Evolutionary conservation across 306 rosid species (phyloP), one percentile per base, ranked within the genome.

Genomic region (Cyclanthera cordifolia): DNA sequence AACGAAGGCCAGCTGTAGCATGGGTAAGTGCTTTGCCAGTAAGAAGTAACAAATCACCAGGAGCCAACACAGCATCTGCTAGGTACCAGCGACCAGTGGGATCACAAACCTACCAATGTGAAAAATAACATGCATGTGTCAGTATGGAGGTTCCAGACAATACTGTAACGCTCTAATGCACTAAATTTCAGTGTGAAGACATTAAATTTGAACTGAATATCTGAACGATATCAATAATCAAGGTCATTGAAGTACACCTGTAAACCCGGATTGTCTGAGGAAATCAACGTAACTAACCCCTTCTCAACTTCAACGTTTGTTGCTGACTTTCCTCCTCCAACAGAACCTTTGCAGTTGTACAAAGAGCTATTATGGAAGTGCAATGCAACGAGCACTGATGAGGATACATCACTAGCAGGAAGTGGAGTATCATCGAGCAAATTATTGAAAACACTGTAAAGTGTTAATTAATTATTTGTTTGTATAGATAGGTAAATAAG

Each of bases 11-110:
- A 65, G 95, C 95, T 74, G 95, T 93, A 45, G 88, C 87, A 75
- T 93, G 91, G 82, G 91, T 90, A 66, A 93, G 96, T 34, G 95
- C 95, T 82, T 82, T 90, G 72, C 99, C 96, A 54, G 95, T 93
- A 70, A 93, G 85, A 68, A 93, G 82, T 76, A 93, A 82, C 73
- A 93, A 91, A 82, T 93, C 99, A 72, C 95, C 95, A 39, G 95
- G 95, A 69, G 87, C 82, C 58, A 78, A 83, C 53, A 87, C 82
- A 69, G 76, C 60, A 78, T 93, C 99, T 59, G 96, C 96, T 77
- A 83, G 76, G 79, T 87, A 90, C 99, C 99, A 93, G 67, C 90
- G 94, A 73, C 99, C 96, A 57, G 80, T 90, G 57, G 94, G 91
- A 72, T 93, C 99, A 85, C 94, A 85, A 53, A 90, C 90, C 99